A percentile compares a stretch with the other conserved stretches of the same genome.
These are phyloP conservation scores for Lepidium aucheri DNA, from an alignment of 345 rosid species.

Conservation along the genomic window DNA sequence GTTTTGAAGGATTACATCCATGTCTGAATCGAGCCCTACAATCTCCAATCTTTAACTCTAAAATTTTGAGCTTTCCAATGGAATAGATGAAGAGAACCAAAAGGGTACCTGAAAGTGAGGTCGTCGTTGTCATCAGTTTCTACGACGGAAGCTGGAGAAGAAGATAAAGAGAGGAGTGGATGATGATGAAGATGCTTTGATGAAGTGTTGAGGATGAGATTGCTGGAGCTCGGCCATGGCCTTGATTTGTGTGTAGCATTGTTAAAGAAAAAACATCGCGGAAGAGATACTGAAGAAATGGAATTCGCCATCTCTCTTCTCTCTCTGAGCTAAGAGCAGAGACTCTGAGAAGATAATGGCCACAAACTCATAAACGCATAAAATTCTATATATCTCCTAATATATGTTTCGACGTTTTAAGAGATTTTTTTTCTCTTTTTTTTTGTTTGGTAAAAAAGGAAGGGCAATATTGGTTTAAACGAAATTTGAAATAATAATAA, in stretches of 20 bases:
- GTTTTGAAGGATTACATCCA: too few species aligned
- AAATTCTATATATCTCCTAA: too few species aligned
- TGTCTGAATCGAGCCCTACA: not conserved
- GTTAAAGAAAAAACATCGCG: slow-evolving; percentile 20
- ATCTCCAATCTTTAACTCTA: not conserved
- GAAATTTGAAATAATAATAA: not conserved
- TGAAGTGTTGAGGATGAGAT: slow-evolving; percentile 17
- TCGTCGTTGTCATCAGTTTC: slow-evolving; percentile 29
- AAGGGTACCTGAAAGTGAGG: slow-evolving; percentile 38
- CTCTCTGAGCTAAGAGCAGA: not conserved
- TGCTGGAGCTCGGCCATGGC: slow-evolving; percentile 16
- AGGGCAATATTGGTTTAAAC: not conserved
- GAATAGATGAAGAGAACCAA: not conserved
- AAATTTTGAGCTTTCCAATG: too few species aligned
- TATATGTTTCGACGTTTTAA: too few species aligned
- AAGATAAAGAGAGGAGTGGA: slow-evolving; percentile 24
- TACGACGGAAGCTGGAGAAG: slow-evolving; percentile 32
- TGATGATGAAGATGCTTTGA: slow-evolving; percentile 25
- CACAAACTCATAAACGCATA: not conserved
- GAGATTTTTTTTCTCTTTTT: too few species aligned
- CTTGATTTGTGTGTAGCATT: too few species aligned
- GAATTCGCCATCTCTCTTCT: slow-evolving; percentile 36
- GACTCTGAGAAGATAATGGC: not conserved
- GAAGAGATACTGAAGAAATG: slow-evolving; percentile 31
- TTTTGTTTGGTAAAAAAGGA: too few species aligned